These are phyloP conservation scores for Mallotus nudiflorus DNA, from an alignment of 345 rosid species.

Conservation along the genomic window DNA sequence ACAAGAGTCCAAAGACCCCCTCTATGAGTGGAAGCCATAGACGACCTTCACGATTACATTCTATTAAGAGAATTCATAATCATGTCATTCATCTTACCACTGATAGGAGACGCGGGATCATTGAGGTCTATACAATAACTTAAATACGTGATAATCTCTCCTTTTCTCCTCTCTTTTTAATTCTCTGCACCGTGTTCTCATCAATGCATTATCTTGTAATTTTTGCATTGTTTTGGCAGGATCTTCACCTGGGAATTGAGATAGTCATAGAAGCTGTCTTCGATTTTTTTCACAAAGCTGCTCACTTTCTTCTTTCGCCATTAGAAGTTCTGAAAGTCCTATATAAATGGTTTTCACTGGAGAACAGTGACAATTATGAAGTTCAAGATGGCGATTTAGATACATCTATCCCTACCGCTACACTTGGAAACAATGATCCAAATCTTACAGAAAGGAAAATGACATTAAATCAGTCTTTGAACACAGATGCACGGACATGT, in stretches of 20 bases:
- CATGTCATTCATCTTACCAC: constrained; percentile 70
- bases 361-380: constrained; percentile 22
- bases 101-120: constrained; percentile 91
- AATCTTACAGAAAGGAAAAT: constrained; percentile 48
- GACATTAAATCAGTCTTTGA: constrained; percentile 59
- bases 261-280: constrained; percentile 77
- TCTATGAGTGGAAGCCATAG: constrained; percentile 35
- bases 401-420: constrained; percentile 47
- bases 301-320: constrained; percentile 74
- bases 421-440: constrained; percentile 68
- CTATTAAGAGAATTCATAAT: constrained; percentile 43
- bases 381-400: constrained; percentile 30
- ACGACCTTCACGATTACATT: constrained; percentile 33
- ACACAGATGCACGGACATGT: constrained; percentile 93
- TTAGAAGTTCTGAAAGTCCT: constrained; percentile 44
- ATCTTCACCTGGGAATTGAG: constrained; percentile 93
- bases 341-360: constrained; percentile 53
- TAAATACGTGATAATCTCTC: background rate
- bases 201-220: constrained; percentile 9
- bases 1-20: constrained; percentile 32
- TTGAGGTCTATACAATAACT: constrained; percentile 65
- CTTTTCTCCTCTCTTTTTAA: background rate
- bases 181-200: background rate
- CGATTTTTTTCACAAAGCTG: constrained; percentile 74
- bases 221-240: constrained; percentile 46